phyloP scores from a whole-genome alignment of 2,329 filamentous ascomycete species.

The Penicillium fuscoglaucum region DNA sequence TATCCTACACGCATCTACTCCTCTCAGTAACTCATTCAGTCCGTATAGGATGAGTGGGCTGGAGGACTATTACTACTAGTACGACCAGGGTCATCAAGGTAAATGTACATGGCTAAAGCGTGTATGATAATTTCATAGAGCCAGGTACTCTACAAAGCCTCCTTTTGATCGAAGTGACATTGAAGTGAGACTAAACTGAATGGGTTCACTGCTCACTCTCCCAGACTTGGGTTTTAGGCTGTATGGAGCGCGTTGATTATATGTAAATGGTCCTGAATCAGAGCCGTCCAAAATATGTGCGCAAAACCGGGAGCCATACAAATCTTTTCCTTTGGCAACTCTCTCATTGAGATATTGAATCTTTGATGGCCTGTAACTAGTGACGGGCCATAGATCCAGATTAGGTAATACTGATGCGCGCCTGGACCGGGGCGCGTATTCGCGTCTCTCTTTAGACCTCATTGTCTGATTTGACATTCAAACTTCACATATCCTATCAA shows the following conservation, averaged over 20 bases:
- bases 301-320: background rate
- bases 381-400: conserved; percentile 10
- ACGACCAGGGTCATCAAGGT: too few relatives aligned
- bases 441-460: conserved; percentile 10
- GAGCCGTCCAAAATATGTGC: background rate
- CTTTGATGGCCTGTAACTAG: too few relatives aligned
- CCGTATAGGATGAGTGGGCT: too few relatives aligned
- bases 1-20: too few relatives aligned
- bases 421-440: conserved; percentile 16
- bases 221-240: background rate
- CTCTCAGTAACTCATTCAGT: too few relatives aligned
- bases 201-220: too few relatives aligned
- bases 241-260: background rate
- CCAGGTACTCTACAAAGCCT: too few relatives aligned
- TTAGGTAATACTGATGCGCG: conserved; percentile 25
- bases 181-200: too few relatives aligned
- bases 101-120: too few relatives aligned
- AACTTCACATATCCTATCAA: conserved; percentile 6
- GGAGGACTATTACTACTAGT: too few relatives aligned
- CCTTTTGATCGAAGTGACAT: too few relatives aligned
- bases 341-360: background rate
- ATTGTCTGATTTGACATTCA: conserved; percentile 1
- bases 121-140: too few relatives aligned
- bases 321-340: background rate
- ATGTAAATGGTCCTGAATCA: background rate